These are phyloP conservation scores for Zymoseptoria crescenta DNA, from an alignment of 2,329 filamentous ascomycete species.

Conservation along the genomic window DNA sequence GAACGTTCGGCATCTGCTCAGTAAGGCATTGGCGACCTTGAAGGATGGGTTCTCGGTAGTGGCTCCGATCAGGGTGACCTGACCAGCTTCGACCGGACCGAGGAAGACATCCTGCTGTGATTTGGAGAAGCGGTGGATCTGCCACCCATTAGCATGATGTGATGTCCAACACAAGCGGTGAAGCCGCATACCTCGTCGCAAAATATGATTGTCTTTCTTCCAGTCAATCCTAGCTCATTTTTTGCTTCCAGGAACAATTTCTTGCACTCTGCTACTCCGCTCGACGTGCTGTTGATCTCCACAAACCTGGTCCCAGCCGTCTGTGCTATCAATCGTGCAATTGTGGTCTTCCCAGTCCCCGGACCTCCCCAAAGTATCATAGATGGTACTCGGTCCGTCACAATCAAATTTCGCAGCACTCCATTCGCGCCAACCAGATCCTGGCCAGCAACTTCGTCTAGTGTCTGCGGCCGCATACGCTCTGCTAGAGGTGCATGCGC, in stretches of 20 bases:
- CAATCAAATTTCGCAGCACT: conserved; percentile 79
- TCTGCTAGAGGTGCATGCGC: conserved; percentile 77
- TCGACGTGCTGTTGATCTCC: conserved; percentile 89
- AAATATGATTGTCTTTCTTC: conserved; percentile 89
- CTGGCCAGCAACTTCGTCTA: conserved; percentile 86
- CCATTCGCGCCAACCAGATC: conserved; percentile 79
- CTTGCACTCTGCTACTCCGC: conserved; percentile 83
- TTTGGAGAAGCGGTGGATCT: conserved; percentile 88
- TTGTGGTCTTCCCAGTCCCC: conserved; percentile 82
- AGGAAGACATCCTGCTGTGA: conserved; percentile 92
- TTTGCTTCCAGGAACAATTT: conserved; percentile 81
- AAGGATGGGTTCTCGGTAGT: conserved; percentile 97
- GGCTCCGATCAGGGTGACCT: conserved; percentile 84
- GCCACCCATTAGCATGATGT: conserved; percentile 30
- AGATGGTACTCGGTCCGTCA: conserved; percentile 75
- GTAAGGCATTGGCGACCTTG: conserved; percentile 77
- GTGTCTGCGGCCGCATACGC: conserved; percentile 75
- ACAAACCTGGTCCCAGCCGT: conserved; percentile 79
- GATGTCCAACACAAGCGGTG: background rate
- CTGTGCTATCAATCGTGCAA: conserved; percentile 80
- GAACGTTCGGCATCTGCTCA: conserved; percentile 86
- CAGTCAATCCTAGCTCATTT: conserved; percentile 71
- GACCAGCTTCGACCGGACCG: conserved; percentile 82
- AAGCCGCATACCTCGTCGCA: conserved; percentile 53
- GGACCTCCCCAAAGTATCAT: conserved; percentile 91